Conservation (phyloP, 2,329 filamentous ascomycete species). For the Myriangium duriaei region DNA sequence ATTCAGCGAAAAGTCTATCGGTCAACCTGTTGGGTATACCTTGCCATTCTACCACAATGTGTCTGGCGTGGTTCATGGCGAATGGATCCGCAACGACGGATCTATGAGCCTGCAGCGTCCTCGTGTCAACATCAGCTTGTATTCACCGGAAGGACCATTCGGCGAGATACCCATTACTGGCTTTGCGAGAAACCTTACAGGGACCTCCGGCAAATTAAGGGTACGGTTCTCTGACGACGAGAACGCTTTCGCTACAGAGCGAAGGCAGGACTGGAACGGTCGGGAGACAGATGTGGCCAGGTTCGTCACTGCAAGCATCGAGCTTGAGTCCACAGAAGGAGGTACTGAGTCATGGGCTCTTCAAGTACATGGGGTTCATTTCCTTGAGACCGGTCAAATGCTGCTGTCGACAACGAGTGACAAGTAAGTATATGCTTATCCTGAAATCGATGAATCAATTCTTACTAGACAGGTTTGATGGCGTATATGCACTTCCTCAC, state of each 20-base stretch:
- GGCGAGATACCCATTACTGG: slow-evolving; percentile 35
- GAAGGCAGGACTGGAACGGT: slow-evolving; percentile 19
- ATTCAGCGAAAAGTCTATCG: slow-evolving; percentile 18
- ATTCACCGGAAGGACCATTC: slow-evolving; percentile 56
- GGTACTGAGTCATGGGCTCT: slow-evolving; percentile 68
- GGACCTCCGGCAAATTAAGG: slow-evolving; percentile 53
- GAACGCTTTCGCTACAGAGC: slow-evolving; percentile 18
- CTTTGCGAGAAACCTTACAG: slow-evolving; percentile 74
- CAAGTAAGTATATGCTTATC: slow-evolving; percentile 40
- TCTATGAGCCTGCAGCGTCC: slow-evolving; percentile 33
- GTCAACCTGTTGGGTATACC: slow-evolving; percentile 28
- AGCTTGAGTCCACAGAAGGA: slow-evolving; percentile 57
- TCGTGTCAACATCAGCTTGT: slow-evolving; percentile 37
- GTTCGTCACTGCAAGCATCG: slow-evolving; percentile 56
- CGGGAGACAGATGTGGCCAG: slow-evolving; percentile 42
- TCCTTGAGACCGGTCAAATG: slow-evolving; percentile 64
- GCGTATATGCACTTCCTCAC: slow-evolving; percentile 80
- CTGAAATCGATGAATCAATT: background rate
- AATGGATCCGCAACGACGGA: slow-evolving; percentile 54
- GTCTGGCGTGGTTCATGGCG: slow-evolving; percentile 63
- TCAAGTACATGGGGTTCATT: slow-evolving; percentile 72
- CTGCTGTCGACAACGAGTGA: slow-evolving; percentile 83
- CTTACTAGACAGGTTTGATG: slow-evolving; percentile 40
- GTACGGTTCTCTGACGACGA: slow-evolving; percentile 51
- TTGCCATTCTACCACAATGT: slow-evolving; percentile 64